phyloP scores from a whole-genome alignment of 371 early-diverging fungal genomes.

The Rhizomucor pusillus region DNA sequence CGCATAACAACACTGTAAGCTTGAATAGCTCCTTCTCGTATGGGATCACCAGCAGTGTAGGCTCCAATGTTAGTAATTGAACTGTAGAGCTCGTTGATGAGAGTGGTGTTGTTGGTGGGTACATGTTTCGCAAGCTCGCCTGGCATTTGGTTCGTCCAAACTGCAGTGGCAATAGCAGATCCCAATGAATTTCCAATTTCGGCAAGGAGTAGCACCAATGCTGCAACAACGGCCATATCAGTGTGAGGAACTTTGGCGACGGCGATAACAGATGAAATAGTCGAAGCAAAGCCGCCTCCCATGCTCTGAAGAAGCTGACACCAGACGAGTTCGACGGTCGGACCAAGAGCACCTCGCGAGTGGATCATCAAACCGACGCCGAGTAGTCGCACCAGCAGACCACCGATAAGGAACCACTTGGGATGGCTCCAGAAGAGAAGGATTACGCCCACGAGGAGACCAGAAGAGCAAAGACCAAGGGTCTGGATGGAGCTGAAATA shows the following conservation, averaged over 20 bases:
- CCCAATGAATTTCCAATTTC: conserved; percentile 41
- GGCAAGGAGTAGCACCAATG: conserved; percentile 34
- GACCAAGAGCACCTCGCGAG: conserved; percentile 33
- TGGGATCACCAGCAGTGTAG: conserved; percentile 18
- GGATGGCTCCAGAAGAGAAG: conserved; percentile 11
- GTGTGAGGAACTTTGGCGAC: conserved; percentile 22
- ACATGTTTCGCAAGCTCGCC: conserved; percentile 26
- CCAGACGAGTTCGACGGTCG: conserved; percentile 38
- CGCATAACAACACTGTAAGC: conserved; percentile 33
- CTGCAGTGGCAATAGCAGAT: conserved; percentile 42
- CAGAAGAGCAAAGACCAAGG: conserved; percentile 7
- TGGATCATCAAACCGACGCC: conserved; percentile 52
- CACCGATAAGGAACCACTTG: conserved; percentile 17
- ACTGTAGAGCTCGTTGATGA: conserved; percentile 17
- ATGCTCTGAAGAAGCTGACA: conserved; percentile 43
- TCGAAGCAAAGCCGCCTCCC: conserved; percentile 42
- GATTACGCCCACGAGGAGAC: conserved; percentile 13
- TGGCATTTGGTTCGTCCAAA: conserved; percentile 50
- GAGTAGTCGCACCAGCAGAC: conserved; percentile 29
- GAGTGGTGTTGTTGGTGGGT: conserved; percentile 37
- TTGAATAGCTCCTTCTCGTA: conserved; percentile 19
- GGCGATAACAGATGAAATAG: conserved; percentile 16
- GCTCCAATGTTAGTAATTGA: conserved; percentile 11
- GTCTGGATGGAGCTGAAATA: conserved; percentile 17
- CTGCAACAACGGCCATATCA: conserved; percentile 43